Evolutionary conservation across 371 early-diverging fungal species (phyloP).

Genomic region (Mortierella sp.): DNA sequence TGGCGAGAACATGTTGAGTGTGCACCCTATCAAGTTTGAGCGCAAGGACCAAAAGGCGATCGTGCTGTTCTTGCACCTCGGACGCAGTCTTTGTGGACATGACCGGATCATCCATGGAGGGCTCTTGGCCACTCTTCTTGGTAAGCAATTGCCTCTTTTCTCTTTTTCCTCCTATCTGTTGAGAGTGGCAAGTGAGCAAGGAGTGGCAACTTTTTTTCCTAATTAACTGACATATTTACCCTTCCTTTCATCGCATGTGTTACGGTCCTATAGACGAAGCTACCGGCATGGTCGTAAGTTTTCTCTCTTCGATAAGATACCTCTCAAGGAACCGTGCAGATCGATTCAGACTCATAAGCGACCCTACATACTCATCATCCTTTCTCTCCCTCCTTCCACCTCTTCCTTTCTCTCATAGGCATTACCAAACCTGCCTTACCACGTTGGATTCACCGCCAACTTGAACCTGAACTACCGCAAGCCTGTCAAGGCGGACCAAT

Average conservation of each 20-base stretch:
- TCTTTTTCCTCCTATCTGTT: neutral
- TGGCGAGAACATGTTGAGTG: slow-evolving; percentile 56
- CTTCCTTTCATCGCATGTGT: slow-evolving; percentile 5
- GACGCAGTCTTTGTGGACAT: slow-evolving; percentile 75
- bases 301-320: slow-evolving; percentile 26
- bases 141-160: slow-evolving; percentile 59
- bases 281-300: slow-evolving; percentile 69
- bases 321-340: neutral
- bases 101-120: slow-evolving; percentile 86
- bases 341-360: neutral
- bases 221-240: neutral
- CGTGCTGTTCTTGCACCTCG: slow-evolving; percentile 51
- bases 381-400: neutral
- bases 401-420: slow-evolving; percentile 39
- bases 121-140: slow-evolving; percentile 78
- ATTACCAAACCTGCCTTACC: slow-evolving; percentile 71
- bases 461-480: slow-evolving; percentile 80
- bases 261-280: slow-evolving; percentile 39
- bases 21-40: slow-evolving; percentile 51
- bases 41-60: slow-evolving; percentile 55
- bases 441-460: slow-evolving; percentile 82
- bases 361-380: neutral
- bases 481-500: slow-evolving; percentile 77
- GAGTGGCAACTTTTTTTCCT: neutral
- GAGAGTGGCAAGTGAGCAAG: neutral